Evolutionary conservation across 2,329 filamentous ascomycete species (phyloP).

Genomic region (Rutstroemia sp.): DNA sequence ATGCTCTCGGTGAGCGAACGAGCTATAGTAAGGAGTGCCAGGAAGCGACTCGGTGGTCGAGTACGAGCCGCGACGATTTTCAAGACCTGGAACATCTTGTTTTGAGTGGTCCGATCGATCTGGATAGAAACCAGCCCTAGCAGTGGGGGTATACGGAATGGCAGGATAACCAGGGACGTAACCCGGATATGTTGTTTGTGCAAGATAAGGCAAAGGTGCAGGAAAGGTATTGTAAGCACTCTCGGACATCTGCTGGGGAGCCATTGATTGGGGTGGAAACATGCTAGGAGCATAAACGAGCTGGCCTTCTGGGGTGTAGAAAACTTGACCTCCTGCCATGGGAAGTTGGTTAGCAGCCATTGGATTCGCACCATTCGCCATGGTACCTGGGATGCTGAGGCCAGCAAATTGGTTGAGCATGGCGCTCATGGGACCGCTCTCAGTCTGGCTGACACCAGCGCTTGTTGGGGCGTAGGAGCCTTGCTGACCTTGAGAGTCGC

Average conservation of each 20-base stretch:
- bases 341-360: constrained; percentile 26
- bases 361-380: constrained; percentile 27
- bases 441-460: constrained; percentile 15
- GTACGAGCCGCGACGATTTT: constrained; percentile 60
- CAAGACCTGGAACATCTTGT: constrained; percentile 49
- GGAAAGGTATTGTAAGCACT: constrained; percentile 26
- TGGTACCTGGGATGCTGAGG: constrained; percentile 28
- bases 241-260: constrained; percentile 21
- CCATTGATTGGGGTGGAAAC: constrained; percentile 26
- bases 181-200: constrained; percentile 27
- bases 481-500: constrained; percentile 24
- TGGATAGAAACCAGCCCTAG: constrained; percentile 23
- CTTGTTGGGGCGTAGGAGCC: constrained; percentile 18
- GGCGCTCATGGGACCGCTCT: constrained; percentile 20
- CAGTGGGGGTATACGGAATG: constrained; percentile 27
- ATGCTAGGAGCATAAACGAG: constrained; percentile 22
- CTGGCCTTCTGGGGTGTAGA: constrained; percentile 18
- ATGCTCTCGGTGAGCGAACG: constrained; percentile 50
- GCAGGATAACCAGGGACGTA: constrained; percentile 26
- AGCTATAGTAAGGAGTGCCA: constrained; percentile 57
- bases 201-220: constrained; percentile 24
- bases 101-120: constrained; percentile 26
- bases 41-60: constrained; percentile 61
- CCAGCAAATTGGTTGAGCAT: constrained; percentile 27
- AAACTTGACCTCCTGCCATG: constrained; percentile 29